Conservation (phyloP, 768 basidiomycete genomes). For the Melanogaster broomeanus region DNA sequence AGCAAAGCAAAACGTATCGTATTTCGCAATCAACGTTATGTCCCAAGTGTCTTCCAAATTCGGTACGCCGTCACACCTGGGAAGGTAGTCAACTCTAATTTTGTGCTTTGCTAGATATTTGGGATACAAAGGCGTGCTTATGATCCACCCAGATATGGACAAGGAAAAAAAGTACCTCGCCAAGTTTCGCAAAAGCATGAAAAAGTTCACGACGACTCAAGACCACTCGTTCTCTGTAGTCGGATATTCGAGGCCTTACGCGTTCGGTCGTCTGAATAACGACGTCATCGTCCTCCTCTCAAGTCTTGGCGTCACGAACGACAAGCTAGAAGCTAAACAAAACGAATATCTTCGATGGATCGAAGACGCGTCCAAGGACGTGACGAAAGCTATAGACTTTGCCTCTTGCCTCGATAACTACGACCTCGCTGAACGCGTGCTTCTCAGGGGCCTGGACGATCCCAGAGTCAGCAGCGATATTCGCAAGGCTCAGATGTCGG, state of each 20-base stretch:
- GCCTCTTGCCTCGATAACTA: constrained; percentile 52
- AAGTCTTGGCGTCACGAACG: constrained; percentile 59
- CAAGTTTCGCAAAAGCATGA: constrained; percentile 69
- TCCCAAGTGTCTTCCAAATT: constrained; percentile 64
- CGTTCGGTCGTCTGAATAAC: constrained; percentile 68
- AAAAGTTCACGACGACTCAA: constrained; percentile 59
- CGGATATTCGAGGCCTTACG: constrained; percentile 60
- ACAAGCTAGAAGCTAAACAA: constrained; percentile 56
- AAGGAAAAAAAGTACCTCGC: constrained; percentile 45
- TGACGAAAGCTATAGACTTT: constrained; percentile 55
- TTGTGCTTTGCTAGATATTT: constrained; percentile 45
- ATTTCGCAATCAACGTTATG: constrained; percentile 56
- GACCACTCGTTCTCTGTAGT: constrained; percentile 70
- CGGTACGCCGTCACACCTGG: constrained; percentile 36
- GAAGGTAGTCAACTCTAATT: not conserved
- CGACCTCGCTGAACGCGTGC: constrained; percentile 49
- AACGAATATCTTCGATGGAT: constrained; percentile 63
- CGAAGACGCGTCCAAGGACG: constrained; percentile 45
- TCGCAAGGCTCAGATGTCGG: constrained; percentile 44
- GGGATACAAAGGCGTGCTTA: constrained; percentile 74
- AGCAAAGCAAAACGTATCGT: constrained; percentile 56
- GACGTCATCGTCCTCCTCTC: constrained; percentile 68
- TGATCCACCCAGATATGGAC: constrained; percentile 65
- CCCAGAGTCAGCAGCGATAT: constrained; percentile 42
- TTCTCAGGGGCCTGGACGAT: constrained; percentile 56